Percentiles rank a stretch among this genome's conserved stretches.
Evolutionary conservation across 768 basidiomycete genomes (phyloP).

Genomic region (Boletales sp.): DNA sequence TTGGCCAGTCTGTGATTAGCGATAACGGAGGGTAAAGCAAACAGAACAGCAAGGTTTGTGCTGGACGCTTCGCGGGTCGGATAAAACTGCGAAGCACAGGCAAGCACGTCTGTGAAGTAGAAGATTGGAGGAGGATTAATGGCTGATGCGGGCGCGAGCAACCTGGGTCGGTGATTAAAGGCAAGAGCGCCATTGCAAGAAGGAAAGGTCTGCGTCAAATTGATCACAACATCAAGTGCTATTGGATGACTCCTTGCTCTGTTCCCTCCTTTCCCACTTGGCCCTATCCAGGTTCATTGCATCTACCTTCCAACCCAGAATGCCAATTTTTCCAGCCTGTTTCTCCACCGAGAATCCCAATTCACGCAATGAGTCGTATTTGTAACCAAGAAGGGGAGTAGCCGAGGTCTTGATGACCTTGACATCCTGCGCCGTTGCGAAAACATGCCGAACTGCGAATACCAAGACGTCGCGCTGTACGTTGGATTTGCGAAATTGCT

Average conservation of each 20-base stretch:
- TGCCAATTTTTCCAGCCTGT: slow-evolving; percentile 44
- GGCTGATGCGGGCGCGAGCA: slow-evolving; percentile 34
- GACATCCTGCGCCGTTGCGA: slow-evolving; percentile 41
- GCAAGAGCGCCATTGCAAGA: slow-evolving; percentile 24
- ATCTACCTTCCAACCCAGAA: slow-evolving; percentile 55
- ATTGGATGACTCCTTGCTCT: slow-evolving; percentile 7
- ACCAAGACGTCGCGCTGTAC: slow-evolving; percentile 65
- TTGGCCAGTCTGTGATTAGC: slow-evolving; percentile 33
- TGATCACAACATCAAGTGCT: slow-evolving; percentile 6
- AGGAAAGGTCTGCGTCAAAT: background rate
- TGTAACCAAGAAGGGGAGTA: slow-evolving; percentile 51
- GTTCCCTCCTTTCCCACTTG: slow-evolving; percentile 39
- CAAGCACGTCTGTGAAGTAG: slow-evolving; percentile 52
- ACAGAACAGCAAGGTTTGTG: slow-evolving; percentile 47
- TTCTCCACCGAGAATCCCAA: slow-evolving; percentile 49
- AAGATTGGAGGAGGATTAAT: slow-evolving; percentile 57
- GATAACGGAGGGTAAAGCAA: slow-evolving; percentile 53
- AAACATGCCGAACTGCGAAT: slow-evolving; percentile 58
- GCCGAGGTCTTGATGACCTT: slow-evolving; percentile 44
- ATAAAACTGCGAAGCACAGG: slow-evolving; percentile 52
- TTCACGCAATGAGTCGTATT: slow-evolving; percentile 40
- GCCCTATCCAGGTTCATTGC: slow-evolving; percentile 41
- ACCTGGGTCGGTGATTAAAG: slow-evolving; percentile 23
- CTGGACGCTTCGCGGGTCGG: slow-evolving; percentile 18
- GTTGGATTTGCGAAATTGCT: slow-evolving; percentile 50